Evolutionary conservation across 2,329 filamentous ascomycete genomes (phyloP).

Genomic region (Botrytis squamosa): DNA sequence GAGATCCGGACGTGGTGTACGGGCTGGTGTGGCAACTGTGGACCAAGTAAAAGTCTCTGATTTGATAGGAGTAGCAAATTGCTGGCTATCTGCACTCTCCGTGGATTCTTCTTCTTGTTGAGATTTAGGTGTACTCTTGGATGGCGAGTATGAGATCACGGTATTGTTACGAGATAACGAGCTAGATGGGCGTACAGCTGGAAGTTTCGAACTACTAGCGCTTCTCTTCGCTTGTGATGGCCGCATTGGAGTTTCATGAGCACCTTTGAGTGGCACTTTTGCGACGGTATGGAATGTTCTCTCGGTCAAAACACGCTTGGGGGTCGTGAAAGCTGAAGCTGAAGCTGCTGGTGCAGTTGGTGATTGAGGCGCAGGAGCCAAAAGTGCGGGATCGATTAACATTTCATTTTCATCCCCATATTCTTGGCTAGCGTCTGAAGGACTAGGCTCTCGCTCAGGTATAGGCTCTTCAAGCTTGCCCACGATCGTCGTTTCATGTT

Average conservation of each 20-base stretch:
- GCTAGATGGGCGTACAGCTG: conserved; percentile 44
- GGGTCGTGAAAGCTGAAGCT: conserved; percentile 30
- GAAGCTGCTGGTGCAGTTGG: conserved; percentile 15
- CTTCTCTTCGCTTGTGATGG: conserved; percentile 42
- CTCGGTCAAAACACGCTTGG: conserved; percentile 34
- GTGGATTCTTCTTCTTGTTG: conserved; percentile 4
- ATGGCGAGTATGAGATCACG: conserved; percentile 55
- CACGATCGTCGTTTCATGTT: conserved; percentile 10
- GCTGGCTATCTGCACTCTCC: conserved; percentile 26
- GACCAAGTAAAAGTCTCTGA: conserved; percentile 52
- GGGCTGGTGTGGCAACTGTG: conserved; percentile 53
- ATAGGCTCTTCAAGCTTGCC: neutral
- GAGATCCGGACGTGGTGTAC: conserved; percentile 55
- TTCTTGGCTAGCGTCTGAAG: conserved; percentile 63
- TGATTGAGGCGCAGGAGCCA: conserved; percentile 28
- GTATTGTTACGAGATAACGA: conserved; percentile 50
- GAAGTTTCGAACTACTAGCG: conserved; percentile 46
- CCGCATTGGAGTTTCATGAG: conserved; percentile 45
- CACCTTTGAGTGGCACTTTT: conserved; percentile 74
- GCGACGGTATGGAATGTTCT: conserved; percentile 68
- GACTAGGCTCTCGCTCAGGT: conserved; percentile 44
- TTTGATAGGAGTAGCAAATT: conserved; percentile 42
- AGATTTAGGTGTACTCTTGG: conserved; percentile 40
- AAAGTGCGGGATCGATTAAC: conserved; percentile 53
- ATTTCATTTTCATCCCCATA: conserved; percentile 66